phyloP scores from a whole-genome alignment of 331 rosid genomes.

The Pyracantha coccinea region DNA sequence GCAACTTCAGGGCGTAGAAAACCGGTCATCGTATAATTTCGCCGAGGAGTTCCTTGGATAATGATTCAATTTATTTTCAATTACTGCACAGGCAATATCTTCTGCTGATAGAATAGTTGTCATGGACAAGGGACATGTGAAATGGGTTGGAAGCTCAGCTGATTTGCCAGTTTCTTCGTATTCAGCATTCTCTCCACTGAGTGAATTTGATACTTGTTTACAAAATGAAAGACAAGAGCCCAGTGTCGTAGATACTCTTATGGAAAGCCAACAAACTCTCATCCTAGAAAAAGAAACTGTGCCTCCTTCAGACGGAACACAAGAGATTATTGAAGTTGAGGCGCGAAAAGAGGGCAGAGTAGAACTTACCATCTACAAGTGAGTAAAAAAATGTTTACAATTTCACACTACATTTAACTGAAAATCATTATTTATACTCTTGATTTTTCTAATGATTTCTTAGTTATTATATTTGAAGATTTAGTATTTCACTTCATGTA shows the following conservation, averaged over 20 bases:
- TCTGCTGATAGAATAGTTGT: constrained; percentile 67
- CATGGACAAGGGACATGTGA: constrained; percentile 80
- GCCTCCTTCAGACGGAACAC: constrained; percentile 27
- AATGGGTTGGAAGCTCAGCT: constrained; percentile 67
- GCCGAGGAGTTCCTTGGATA: background rate
- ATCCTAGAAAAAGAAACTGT: constrained; percentile 24
- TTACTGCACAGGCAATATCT: constrained; percentile 58
- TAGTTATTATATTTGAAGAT: background rate
- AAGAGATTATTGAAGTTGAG: constrained; percentile 65
- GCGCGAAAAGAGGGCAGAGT: constrained; percentile 84
- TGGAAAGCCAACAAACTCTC: constrained; percentile 21
- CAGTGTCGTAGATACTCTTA: constrained; percentile 25
- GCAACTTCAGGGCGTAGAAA: background rate
- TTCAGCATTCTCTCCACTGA: constrained; percentile 48
- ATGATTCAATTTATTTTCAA: background rate
- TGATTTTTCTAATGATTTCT: background rate
- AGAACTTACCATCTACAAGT: constrained; percentile 74
- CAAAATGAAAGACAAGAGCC: constrained; percentile 31
- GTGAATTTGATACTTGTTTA: constrained; percentile 54
- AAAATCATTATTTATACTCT: background rate
- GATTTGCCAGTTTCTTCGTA: constrained; percentile 48
- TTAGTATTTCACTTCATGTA: background rate
- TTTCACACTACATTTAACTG: background rate
- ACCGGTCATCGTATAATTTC: background rate
- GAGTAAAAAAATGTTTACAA: constrained; percentile 22